A percentile compares a stretch with the other conserved stretches of the same genome.
Conservation (phyloP, 225 moss, liverwort and hornwort species). For the Antitrichia curtipendula region DNA sequence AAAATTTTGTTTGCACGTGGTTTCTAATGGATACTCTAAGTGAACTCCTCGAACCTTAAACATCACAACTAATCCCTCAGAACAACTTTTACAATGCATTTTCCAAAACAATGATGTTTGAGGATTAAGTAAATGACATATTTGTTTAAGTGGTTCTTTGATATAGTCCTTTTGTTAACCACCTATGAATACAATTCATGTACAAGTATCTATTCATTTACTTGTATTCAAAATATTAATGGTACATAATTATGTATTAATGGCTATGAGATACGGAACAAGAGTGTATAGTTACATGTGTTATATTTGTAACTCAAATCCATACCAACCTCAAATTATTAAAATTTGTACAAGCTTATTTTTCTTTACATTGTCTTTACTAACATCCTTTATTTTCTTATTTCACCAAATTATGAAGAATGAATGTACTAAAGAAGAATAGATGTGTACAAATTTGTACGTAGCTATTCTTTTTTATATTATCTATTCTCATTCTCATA, state of each 20-base stretch:
- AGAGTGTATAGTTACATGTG: background rate
- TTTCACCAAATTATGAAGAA: background rate
- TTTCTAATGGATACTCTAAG: too few relatives aligned
- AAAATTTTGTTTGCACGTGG: too few relatives aligned
- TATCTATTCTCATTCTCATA: background rate
- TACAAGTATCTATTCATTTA: background rate
- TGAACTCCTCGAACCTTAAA: too few relatives aligned
- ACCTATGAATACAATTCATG: background rate
- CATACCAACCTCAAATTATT: background rate
- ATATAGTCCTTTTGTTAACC: background rate
- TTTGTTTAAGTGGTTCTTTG: accelerated
- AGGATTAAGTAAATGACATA: background rate
- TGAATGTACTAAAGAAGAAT: accelerated
- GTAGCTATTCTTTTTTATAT: too few relatives aligned
- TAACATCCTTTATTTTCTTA: too few relatives aligned
- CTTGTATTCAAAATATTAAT: background rate
- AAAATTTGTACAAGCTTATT: background rate
- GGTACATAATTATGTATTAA: background rate
- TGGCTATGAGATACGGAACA: too few relatives aligned
- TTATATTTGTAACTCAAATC: background rate
- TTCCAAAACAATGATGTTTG: accelerated
- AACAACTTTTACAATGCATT: background rate
- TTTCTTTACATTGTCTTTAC: accelerated
- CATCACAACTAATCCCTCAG: background rate
- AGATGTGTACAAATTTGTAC: too few relatives aligned